Conservation (phyloP, 805 yeast species). For the Yarrowia sp. region DNA sequence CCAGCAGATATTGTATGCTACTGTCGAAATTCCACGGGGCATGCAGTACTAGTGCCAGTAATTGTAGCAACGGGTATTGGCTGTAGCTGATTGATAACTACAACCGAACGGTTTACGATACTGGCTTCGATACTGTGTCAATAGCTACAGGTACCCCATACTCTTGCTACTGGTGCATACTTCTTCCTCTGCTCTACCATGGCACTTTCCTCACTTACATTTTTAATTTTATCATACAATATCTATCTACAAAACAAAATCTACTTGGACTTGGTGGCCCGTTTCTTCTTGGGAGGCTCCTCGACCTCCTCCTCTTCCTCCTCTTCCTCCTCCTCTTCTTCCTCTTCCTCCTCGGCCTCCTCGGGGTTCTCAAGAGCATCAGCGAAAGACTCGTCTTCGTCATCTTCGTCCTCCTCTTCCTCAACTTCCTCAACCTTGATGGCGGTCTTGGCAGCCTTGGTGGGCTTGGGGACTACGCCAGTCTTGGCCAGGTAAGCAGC, state of each 20-base stretch:
- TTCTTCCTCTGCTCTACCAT: too few species aligned
- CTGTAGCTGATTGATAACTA: too few species aligned
- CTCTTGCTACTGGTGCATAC: too few species aligned
- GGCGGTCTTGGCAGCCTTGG: neutral
- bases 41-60: too few species aligned
- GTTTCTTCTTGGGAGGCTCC: neutral
- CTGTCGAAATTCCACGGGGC: too few species aligned
- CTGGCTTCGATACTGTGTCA: too few species aligned
- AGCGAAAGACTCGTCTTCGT: conserved; percentile 1
- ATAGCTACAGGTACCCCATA: too few species aligned
- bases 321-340: neutral
- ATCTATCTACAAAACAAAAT: neutral
- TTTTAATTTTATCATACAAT: neutral
- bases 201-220: too few species aligned
- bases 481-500: neutral
- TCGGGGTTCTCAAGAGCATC: conserved; percentile 19
- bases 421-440: neutral
- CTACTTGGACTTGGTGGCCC: neutral
- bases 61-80: too few species aligned
- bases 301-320: neutral
- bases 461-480: neutral
- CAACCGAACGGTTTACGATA: too few species aligned
- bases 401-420: neutral
- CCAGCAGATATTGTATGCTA: too few species aligned
- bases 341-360: neutral